A percentile compares a stretch with the other conserved stretches of the same genome.
Evolutionary conservation across 768 basidiomycete genomes (phyloP).

Genomic region (Erythrobasidium yunnanense): DNA sequence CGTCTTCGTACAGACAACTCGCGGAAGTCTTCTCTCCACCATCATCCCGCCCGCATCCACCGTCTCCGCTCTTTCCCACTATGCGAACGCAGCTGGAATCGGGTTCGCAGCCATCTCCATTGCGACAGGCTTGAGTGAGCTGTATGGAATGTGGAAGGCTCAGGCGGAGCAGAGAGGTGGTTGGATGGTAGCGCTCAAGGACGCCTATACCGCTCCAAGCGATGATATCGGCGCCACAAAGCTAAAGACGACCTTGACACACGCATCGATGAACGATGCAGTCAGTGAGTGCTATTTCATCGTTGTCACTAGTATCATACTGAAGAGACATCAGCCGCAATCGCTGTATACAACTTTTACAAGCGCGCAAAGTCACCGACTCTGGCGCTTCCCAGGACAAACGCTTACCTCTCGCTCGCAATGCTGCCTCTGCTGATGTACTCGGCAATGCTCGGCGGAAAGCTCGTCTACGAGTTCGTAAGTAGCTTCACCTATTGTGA

Average conservation of each 20-base stretch:
- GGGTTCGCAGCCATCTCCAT: constrained; percentile 38
- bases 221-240: constrained; percentile 37
- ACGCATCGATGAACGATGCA: constrained; percentile 39
- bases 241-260: constrained; percentile 39
- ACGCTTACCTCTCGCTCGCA: constrained; percentile 32
- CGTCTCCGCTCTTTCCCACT: constrained; percentile 38
- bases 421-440: constrained; percentile 38
- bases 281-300: constrained; percentile 19
- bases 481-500: background rate
- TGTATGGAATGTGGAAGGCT: constrained; percentile 38
- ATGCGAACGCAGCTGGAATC: constrained; percentile 39
- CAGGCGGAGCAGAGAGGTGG: constrained; percentile 36
- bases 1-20: constrained; percentile 29
- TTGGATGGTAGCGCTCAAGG: constrained; percentile 16
- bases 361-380: constrained; percentile 32
- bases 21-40: constrained; percentile 20
- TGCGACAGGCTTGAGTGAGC: constrained; percentile 39
- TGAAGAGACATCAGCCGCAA: constrained; percentile 3
- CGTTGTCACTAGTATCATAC: background rate
- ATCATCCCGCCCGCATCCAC: constrained; percentile 37
- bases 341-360: constrained; percentile 33
- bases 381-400: constrained; percentile 33
- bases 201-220: constrained; percentile 32
- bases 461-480: constrained; percentile 39
- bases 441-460: constrained; percentile 36